Evolutionary conservation across 371 early-diverging fungal species (phyloP).

Genomic region (Mucor lusitanicus): DNA sequence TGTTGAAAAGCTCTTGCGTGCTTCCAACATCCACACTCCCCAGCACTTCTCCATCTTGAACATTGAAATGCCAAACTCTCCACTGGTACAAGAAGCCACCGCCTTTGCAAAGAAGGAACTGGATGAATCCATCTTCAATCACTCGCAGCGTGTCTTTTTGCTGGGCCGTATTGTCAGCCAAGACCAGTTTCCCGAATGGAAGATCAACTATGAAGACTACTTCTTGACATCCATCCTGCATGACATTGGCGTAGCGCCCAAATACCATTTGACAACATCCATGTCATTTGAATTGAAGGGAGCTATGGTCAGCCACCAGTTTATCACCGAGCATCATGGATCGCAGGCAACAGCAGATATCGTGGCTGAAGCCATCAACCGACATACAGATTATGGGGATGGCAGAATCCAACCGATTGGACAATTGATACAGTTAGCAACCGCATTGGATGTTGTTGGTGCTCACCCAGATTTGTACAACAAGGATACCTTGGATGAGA

Average conservation of each 20-base stretch:
- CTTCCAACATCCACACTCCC: not conserved
- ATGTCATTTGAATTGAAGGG: slow-evolving; percentile 5
- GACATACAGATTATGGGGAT: not conserved
- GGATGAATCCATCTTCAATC: not conserved
- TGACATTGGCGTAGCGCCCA: not conserved
- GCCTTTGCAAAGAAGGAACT: not conserved
- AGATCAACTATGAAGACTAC: not conserved
- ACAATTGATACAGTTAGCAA: not conserved
- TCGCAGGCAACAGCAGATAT: not conserved
- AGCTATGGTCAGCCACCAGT: not conserved
- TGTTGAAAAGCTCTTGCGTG: not conserved
- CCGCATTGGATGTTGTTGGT: not conserved
- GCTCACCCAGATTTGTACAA: not conserved
- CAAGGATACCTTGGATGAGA: not conserved
- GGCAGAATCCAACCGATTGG: not conserved
- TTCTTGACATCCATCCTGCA: not conserved
- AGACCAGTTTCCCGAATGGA: slow-evolving; percentile 6
- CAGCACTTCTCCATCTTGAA: not conserved
- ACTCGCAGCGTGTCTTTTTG: not conserved
- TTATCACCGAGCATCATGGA: not conserved
- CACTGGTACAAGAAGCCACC: not conserved
- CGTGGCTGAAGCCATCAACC: not conserved
- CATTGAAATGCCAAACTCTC: not conserved
- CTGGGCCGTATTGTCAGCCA: not conserved
- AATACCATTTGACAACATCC: not conserved